Evolutionary conservation across 768 basidiomycete genomes (phyloP).

Genomic region (Boletus vinaceobasis): DNA sequence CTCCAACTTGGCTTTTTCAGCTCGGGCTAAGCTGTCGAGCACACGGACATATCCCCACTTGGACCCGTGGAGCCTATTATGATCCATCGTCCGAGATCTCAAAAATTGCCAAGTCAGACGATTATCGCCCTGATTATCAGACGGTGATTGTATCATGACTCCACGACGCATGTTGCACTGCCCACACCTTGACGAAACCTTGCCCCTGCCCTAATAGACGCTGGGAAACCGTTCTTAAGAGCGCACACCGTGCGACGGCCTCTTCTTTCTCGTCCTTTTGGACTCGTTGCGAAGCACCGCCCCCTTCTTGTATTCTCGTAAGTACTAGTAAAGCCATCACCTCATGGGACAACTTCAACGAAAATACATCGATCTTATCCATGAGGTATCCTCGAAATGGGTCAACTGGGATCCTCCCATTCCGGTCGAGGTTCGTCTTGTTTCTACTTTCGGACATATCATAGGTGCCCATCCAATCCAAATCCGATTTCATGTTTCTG

Average conservation of each 20-base stretch:
- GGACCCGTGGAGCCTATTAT: too few species aligned
- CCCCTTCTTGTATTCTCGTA: background rate
- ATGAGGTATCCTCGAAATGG: slow-evolving; percentile 32
- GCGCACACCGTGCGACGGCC: background rate
- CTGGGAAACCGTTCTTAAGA: slow-evolving; percentile 1
- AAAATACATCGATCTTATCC: slow-evolving; percentile 38
- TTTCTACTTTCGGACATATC: background rate
- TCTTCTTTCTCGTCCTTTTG: background rate
- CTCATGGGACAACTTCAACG: slow-evolving; percentile 18
- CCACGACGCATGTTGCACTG: background rate
- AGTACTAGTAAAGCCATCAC: background rate
- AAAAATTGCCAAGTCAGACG: background rate
- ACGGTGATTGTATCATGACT: background rate
- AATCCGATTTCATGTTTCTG: background rate
- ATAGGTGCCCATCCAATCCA: background rate
- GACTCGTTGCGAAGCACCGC: background rate
- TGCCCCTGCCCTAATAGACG: slow-evolving; percentile 2
- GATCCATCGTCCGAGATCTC: too few species aligned
- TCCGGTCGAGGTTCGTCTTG: slow-evolving; percentile 26
- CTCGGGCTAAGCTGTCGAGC: background rate
- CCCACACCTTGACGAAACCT: background rate
- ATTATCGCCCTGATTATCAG: background rate
- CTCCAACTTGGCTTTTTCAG: too few species aligned
- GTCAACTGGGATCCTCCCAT: slow-evolving; percentile 38
- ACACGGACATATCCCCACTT: background rate